Evolutionary conservation across 805 yeast species (phyloP), one percentile per base, ranked within the genome.

Genomic region (Diddensiella santjacobensis): DNA sequence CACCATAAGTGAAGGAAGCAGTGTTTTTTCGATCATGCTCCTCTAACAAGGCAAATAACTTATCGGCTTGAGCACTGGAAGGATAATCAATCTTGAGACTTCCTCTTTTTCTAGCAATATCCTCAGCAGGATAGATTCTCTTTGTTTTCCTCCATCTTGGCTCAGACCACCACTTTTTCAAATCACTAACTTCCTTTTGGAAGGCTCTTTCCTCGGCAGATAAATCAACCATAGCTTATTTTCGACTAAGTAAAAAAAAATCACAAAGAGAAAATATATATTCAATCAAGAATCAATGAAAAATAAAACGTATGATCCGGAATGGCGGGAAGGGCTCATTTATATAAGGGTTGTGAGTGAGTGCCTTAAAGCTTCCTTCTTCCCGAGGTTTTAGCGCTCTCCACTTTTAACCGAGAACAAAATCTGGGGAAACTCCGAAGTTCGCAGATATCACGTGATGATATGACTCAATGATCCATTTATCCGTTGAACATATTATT

Each of bases 91-190:
- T 76, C 56, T 82, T 81, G 53, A 90, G 61, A 29, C 88, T 75
- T 42, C 96, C 90, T 67, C 97, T 84, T 78, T 90, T 87, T 57
- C 77, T 73, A 38, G 91, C 97, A 64, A 91, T 87, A 60, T 88
- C 95, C 65, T 83, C 87, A 29, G 97, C 84, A 39, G 87, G 67
- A 73, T 91, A 91, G 63, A 83, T 84, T 65, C 99, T 83, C 71
- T 83, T 87, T 58, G 95, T 86, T 60, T 83, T 79, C 49, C 69
- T 72, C 96, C 96, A 91, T 67, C 98, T 85, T 54, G 96, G 95
- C 64, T 83, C 78, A 5, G 85, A 62, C 98, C 98, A 91, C 98
- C 98, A 91, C 63, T 80, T 63, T 55, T 83, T 79, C 63, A 91
- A 81, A 35, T 80, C 86, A 31, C 76, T 74, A 50, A 87, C 84